phyloP scores from a whole-genome alignment of 768 basidiomycete genomes.

The Serendipita sp. region DNA sequence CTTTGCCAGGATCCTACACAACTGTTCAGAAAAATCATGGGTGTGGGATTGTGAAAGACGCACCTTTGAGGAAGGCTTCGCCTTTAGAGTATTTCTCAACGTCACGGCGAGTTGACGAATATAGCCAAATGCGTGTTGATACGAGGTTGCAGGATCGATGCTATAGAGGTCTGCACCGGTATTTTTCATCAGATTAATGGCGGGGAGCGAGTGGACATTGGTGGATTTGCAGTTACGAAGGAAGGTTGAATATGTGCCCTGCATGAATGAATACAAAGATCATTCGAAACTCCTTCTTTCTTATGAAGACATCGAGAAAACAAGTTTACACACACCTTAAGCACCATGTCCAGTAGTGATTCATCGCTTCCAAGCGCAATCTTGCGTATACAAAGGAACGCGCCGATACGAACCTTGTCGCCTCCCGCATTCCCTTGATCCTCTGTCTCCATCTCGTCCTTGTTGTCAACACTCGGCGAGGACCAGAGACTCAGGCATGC shows the following conservation, averaged over 20 bases:
- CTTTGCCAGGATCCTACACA: conserved; percentile 10
- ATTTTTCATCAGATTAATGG: conserved; percentile 95
- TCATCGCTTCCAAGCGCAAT: conserved; percentile 66
- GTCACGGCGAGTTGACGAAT: conserved; percentile 91
- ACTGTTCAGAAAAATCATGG: not conserved
- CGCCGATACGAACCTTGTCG: conserved; percentile 69
- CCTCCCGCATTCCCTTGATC: conserved; percentile 17
- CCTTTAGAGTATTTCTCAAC: conserved; percentile 80
- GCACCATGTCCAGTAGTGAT: conserved; percentile 64
- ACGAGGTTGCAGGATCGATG: conserved; percentile 53
- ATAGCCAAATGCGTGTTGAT: conserved; percentile 92
- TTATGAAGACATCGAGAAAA: not conserved
- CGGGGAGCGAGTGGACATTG: conserved; percentile 71
- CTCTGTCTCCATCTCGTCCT: not conserved
- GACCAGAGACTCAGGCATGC: conserved; percentile 78
- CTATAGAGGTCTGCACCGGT: conserved; percentile 87
- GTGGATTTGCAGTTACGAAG: conserved; percentile 76
- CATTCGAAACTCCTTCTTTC: not conserved
- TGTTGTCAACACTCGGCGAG: conserved; percentile 25
- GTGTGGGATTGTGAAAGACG: conserved; percentile 10
- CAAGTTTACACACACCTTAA: conserved; percentile 44
- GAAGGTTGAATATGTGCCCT: conserved; percentile 82
- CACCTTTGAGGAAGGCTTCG: conserved; percentile 54
- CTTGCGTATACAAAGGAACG: conserved; percentile 71
- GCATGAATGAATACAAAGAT: conserved; percentile 4